Base-by-base conservation (phyloP, 2,329 filamentous ascomycete species). In the Phaeosphaeriaceae sp. region DNA sequence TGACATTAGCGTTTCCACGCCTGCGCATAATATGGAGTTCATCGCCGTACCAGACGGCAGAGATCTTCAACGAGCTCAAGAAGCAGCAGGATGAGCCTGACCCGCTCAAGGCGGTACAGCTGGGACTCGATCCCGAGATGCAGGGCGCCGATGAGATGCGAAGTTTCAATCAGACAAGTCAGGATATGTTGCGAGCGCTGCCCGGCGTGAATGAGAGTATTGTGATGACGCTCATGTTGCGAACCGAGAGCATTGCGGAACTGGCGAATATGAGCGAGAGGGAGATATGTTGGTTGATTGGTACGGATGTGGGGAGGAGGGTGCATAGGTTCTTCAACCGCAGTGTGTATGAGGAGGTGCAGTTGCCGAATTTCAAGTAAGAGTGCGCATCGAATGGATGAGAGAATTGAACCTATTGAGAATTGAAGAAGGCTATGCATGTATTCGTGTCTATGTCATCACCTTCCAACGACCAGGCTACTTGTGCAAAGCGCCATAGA, bases 41-140 rank as follows among this genome's bases (percentile, higher is more conserved):
- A 9, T 93, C 90, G 11, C 94, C 95, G 0, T 97, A 96, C 73
- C 93, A 99, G 77, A 98, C 95, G 0, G 95, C 95, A 1, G 93
- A 98, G 80, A 98, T 99, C 61, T 98, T 99, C 75, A 90, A 93
- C 69, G 89, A 92, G 65, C 85, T 99, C 54, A 99, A 99, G 81
- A 90, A 92, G 65, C 90, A 93, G 69, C 90, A 94, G 68, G 84
- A 89, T 2, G 95, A 99, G 78, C 95, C 95, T 0, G 93, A 99
- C 75, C 95, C 95, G 1, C 85, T 96, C 36, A 88, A 88, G 2
- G 95, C 95, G 0, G 93, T 97, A 7, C 88, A 90, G 58, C 86
- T 93, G 1, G 95, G 95, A 0, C 81, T 99, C 0, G 88, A 91
- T 65, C 79, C 83, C 3, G 85, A 85, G 22, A 80, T 84, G 63